Conservation (phyloP, 345 rosid genomes). For the Zanthoxylum bungeanum region DNA sequence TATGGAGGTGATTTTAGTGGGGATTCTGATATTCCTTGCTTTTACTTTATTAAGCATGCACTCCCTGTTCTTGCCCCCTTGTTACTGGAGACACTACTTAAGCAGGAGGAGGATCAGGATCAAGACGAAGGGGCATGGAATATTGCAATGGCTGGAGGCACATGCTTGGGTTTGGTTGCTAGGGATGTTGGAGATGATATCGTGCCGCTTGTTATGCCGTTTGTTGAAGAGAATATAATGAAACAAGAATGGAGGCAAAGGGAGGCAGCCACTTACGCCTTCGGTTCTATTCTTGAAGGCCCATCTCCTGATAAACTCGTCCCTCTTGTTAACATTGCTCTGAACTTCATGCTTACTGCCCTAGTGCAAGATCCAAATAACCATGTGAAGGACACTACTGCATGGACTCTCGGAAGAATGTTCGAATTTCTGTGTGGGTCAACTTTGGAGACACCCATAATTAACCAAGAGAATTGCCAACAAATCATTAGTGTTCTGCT, state of each 20-base stretch:
- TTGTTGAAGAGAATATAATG: constrained; percentile 61
- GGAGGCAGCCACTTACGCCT: constrained; percentile 66
- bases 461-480: constrained; percentile 68
- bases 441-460: constrained; percentile 52
- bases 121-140: constrained; percentile 36
- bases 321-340: constrained; percentile 49
- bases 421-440: constrained; percentile 79
- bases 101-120: constrained; percentile 37
- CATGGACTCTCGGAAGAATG: constrained; percentile 75
- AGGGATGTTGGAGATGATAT: constrained; percentile 64
- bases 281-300: constrained; percentile 68
- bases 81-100: constrained; percentile 31
- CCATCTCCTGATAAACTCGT: constrained; percentile 55
- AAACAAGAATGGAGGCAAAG: constrained; percentile 70
- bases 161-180: constrained; percentile 68
- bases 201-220: constrained; percentile 65
- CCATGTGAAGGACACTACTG: constrained; percentile 54
- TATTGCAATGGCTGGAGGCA: constrained; percentile 57
- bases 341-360: constrained; percentile 63
- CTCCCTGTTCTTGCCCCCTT: constrained; percentile 27
- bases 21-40: constrained; percentile 38
- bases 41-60: constrained; percentile 38
- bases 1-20: constrained; percentile 35
- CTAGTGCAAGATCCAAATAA: constrained; percentile 41
- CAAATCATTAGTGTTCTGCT: constrained; percentile 70